A percentile compares a stretch with the other conserved stretches of the same genome.
These are phyloP conservation scores for Debaryomyces coudertii DNA, from an alignment of 1,139 yeast species.

Conservation along the genomic window DNA sequence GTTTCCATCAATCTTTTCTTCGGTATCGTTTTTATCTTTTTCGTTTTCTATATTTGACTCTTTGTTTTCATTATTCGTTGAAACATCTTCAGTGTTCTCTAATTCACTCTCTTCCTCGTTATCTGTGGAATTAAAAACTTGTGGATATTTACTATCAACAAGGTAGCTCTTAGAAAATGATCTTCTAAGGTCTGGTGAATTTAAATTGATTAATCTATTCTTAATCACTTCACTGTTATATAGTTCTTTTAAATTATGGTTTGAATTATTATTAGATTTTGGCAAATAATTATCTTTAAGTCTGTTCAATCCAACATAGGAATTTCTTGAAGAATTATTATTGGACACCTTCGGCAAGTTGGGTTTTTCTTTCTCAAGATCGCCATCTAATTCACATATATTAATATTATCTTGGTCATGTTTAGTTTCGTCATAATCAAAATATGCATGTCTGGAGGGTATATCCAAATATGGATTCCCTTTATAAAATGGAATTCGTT, in stretches of 20 bases:
- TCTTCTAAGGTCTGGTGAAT: conserved; percentile 24
- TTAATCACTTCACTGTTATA: conserved; percentile 15
- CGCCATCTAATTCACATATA: not conserved
- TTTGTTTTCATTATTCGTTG: not conserved
- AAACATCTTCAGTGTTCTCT: not conserved
- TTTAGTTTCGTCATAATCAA: conserved; percentile 10
- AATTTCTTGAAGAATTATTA: conserved; percentile 33
- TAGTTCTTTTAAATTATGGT: conserved; percentile 23
- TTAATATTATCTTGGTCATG: not conserved
- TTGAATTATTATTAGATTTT: conserved; percentile 23
- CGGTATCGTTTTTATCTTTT: not conserved
- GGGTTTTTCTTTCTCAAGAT: conserved; percentile 26
- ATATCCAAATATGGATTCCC: conserved; percentile 34
- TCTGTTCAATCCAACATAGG: conserved; percentile 45
- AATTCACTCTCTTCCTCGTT: conserved; percentile 7
- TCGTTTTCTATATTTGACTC: not conserved
- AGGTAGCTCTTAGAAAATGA: conserved; percentile 13
- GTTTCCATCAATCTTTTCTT: too few relatives aligned
- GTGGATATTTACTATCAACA: conserved; percentile 3
- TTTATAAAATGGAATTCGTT: conserved; percentile 26
- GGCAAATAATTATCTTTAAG: conserved; percentile 35
- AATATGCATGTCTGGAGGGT: not conserved
- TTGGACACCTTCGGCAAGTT: conserved; percentile 41
- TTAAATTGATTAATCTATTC: conserved; percentile 12
- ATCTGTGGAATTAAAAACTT: conserved; percentile 7